These are phyloP conservation scores for Huntiella bhutanensis DNA, from an alignment of 2,329 filamentous ascomycete genomes.

Conservation along the genomic window DNA sequence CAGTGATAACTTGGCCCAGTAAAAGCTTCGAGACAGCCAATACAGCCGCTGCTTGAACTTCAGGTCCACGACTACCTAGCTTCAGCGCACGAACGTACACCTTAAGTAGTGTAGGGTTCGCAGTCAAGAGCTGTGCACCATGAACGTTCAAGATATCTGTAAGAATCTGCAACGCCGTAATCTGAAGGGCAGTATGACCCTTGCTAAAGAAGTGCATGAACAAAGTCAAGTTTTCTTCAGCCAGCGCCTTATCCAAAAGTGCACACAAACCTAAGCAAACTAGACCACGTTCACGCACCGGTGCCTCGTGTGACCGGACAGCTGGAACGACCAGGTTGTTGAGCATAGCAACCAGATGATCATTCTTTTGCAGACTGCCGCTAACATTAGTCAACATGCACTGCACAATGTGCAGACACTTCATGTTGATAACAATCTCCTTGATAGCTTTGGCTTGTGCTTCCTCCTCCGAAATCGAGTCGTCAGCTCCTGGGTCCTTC, in stretches of 20 bases:
- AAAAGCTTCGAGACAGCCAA: slow-evolving; percentile 73
- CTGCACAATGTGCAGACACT: slow-evolving; percentile 90
- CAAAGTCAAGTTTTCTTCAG: slow-evolving; percentile 75
- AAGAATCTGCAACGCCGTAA: slow-evolving; percentile 77
- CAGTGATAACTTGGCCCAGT: slow-evolving; percentile 58
- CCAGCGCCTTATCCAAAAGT: slow-evolving; percentile 75
- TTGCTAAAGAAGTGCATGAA: slow-evolving; percentile 95
- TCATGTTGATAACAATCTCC: slow-evolving; percentile 95
- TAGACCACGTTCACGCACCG: slow-evolving; percentile 76
- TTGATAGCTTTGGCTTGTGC: slow-evolving; percentile 58
- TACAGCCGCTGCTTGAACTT: slow-evolving; percentile 65
- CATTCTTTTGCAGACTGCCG: slow-evolving; percentile 72
- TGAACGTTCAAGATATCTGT: slow-evolving; percentile 86
- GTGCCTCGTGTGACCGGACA: slow-evolving; percentile 79
- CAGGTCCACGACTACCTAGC: slow-evolving; percentile 45
- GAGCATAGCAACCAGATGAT: slow-evolving; percentile 87
- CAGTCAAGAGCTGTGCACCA: slow-evolving; percentile 54
- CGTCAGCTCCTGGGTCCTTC: slow-evolving; percentile 16
- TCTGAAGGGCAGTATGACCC: slow-evolving; percentile 75
- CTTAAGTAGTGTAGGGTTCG: slow-evolving; percentile 55
- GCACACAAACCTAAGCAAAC: slow-evolving; percentile 82
- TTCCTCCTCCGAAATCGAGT: slow-evolving; percentile 38
- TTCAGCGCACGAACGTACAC: slow-evolving; percentile 71
- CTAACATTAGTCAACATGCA: slow-evolving; percentile 92
- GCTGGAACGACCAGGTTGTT: slow-evolving; percentile 94